A percentile compares a stretch with the other conserved stretches of the same genome.
These are phyloP conservation scores for Zea luxurians DNA, from an alignment of 176 grass and related monocot genomes.

Conservation along the genomic window DNA sequence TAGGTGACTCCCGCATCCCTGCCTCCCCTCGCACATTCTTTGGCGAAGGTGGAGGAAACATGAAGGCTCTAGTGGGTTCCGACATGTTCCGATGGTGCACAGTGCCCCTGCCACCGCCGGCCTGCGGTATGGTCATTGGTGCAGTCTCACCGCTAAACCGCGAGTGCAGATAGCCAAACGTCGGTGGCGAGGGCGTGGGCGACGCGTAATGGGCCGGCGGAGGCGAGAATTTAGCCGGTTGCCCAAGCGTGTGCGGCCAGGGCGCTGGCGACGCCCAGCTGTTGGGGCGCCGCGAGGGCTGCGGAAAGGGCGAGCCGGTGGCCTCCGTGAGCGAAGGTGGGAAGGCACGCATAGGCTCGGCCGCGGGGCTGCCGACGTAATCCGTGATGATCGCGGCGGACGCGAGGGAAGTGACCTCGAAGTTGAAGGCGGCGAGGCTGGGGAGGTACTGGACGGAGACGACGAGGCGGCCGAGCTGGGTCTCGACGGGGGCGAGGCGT, in stretches of 20 bases:
- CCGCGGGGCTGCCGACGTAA: slow-evolving; percentile 78
- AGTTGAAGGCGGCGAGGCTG: slow-evolving; percentile 63
- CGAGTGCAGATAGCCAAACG: too few relatives aligned
- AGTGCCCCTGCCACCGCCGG: slow-evolving; percentile 36
- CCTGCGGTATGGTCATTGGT: slow-evolving; percentile 73
- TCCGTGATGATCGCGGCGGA: slow-evolving; percentile 72
- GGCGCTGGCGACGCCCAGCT: slow-evolving; percentile 57
- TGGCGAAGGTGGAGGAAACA: slow-evolving; percentile 35
- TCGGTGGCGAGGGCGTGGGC: too few relatives aligned
- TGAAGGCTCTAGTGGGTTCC: slow-evolving; percentile 53
- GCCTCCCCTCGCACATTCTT: slow-evolving; percentile 46
- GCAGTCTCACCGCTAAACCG: slow-evolving; percentile 59
- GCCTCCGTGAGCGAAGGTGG: slow-evolving; percentile 63
- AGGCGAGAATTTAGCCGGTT: too few relatives aligned
- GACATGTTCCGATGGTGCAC: slow-evolving; percentile 61
- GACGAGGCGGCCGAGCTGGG: slow-evolving; percentile 71
- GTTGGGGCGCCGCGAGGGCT: slow-evolving; percentile 41
- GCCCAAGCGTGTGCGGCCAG: slow-evolving; percentile 39
- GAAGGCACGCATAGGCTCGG: slow-evolving; percentile 69
- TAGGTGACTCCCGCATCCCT: slow-evolving; percentile 53
- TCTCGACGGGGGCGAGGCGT: slow-evolving; percentile 63
- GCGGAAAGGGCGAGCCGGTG: slow-evolving; percentile 23
- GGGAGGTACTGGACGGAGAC: slow-evolving; percentile 81
- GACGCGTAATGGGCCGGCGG: too few relatives aligned
- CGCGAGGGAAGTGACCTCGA: slow-evolving; percentile 62